These are phyloP conservation scores for Geranium rotundifolium DNA, from an alignment of 345 rosid genomes.

Conservation along the genomic window DNA sequence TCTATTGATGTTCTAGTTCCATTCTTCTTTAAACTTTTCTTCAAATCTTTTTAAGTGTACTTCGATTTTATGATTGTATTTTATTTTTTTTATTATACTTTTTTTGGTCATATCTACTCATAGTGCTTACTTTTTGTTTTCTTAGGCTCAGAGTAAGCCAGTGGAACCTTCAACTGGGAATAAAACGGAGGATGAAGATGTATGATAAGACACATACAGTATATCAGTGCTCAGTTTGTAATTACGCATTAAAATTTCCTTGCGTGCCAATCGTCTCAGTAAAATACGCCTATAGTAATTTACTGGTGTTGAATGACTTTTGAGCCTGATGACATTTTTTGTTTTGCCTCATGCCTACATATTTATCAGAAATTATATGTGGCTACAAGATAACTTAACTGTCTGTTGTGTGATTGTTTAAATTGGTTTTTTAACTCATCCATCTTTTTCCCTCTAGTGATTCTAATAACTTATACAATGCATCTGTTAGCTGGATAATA, in stretches of 20 bases:
- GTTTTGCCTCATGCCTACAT: no score
- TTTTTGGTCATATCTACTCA: neutral
- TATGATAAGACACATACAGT: constrained; percentile 9
- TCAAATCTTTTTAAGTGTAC: neutral
- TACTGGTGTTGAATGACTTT: neutral
- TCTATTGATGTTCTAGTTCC: neutral
- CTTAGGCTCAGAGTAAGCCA: constrained; percentile 37
- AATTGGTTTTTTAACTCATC: no score
- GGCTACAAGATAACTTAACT: no score
- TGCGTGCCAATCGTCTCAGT: neutral
- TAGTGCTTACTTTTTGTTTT: constrained; percentile 2
- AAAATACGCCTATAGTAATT: neutral
- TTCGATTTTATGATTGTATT: no score
- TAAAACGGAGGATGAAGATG: constrained; percentile 43
- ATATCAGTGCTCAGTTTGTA: neutral
- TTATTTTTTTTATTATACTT: neutral
- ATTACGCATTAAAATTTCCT: neutral
- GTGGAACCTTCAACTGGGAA: constrained; percentile 28
- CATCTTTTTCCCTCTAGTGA: no score
- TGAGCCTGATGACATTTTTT: neutral
- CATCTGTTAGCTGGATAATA: no score
- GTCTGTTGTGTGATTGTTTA: no score
- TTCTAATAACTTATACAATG: no score
- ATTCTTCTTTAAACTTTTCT: neutral
- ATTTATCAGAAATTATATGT: no score